Conservation (phyloP, 2,329 filamentous ascomycete species). For the Aspergillus melleus region DNA sequence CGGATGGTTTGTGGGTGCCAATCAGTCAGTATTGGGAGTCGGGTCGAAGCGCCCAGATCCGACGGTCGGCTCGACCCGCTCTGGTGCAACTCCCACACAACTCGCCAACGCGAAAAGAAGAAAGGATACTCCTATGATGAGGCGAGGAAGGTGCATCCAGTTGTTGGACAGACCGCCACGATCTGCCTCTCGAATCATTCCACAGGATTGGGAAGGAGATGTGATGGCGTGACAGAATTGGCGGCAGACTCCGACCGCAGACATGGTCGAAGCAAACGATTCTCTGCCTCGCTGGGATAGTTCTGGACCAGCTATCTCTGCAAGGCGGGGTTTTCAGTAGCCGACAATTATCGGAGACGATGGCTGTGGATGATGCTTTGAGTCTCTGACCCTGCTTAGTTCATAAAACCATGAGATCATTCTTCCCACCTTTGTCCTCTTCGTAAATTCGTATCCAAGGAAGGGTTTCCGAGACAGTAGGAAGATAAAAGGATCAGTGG, state of each 20-base stretch:
- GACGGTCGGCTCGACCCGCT: conserved; percentile 14
- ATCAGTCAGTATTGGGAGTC: not conserved
- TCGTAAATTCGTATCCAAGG: not conserved
- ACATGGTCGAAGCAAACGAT: not conserved
- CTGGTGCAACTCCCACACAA: conserved; percentile 1
- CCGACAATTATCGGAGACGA: not conserved
- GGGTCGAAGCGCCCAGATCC: conserved; percentile 15
- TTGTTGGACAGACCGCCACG: not conserved
- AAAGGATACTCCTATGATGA: not conserved
- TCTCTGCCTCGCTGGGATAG: not conserved
- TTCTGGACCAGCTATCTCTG: not conserved
- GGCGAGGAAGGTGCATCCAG: not conserved
- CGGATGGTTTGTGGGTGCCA: not conserved
- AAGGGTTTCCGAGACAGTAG: not conserved
- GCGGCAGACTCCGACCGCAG: not conserved
- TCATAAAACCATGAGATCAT: not conserved
- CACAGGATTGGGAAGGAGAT: not conserved
- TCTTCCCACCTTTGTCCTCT: not conserved
- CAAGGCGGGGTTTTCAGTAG: not conserved
- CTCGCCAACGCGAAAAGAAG: not conserved
- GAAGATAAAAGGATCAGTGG: not conserved
- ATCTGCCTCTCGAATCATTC: not conserved
- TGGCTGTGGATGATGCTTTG: not conserved
- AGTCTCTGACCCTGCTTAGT: not conserved
- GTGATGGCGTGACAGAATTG: not conserved